Percentiles rank a stretch among this genome's conserved stretches.
These are phyloP conservation scores for Larix kaempferi DNA, from an alignment of 75 land plant species.

Conservation along the genomic window DNA sequence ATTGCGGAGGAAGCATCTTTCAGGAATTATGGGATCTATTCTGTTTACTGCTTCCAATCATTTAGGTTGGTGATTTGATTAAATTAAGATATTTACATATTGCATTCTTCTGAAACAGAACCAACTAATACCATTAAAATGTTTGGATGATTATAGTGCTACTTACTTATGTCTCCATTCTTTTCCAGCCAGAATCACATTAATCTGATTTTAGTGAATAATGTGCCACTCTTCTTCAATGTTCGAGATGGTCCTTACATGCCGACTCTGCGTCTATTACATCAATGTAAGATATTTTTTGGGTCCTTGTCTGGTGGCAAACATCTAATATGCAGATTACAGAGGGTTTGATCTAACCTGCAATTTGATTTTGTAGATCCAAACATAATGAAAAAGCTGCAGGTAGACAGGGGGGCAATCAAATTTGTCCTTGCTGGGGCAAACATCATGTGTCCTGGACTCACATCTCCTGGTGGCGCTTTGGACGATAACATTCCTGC, in stretches of 20 bases:
- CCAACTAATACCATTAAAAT: background rate
- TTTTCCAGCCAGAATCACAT: constrained; percentile 88
- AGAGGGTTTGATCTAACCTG: background rate
- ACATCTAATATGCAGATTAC: background rate
- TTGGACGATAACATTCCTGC: constrained; percentile 76
- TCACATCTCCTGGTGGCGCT: constrained; percentile 96
- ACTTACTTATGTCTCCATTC: background rate
- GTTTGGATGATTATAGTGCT: background rate
- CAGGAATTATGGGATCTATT: background rate
- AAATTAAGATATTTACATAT: background rate
- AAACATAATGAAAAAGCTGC: constrained; percentile 84
- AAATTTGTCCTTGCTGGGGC: constrained; percentile 98
- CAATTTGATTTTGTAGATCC: constrained; percentile 65
- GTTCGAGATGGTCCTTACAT: constrained; percentile 98
- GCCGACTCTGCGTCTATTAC: constrained; percentile 95
- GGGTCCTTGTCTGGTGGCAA: background rate
- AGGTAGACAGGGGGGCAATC: constrained; percentile 96
- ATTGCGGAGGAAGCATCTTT: background rate
- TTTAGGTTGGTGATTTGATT: background rate
- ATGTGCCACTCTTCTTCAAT: constrained; percentile 96
- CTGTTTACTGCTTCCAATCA: background rate
- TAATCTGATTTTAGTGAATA: constrained; percentile 91
- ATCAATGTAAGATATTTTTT: constrained; percentile 66
- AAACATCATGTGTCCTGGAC: constrained; percentile 99
- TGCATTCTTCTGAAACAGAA: background rate